phyloP scores from a whole-genome alignment of 257 asterid species.

The Avicennia marina region DNA sequence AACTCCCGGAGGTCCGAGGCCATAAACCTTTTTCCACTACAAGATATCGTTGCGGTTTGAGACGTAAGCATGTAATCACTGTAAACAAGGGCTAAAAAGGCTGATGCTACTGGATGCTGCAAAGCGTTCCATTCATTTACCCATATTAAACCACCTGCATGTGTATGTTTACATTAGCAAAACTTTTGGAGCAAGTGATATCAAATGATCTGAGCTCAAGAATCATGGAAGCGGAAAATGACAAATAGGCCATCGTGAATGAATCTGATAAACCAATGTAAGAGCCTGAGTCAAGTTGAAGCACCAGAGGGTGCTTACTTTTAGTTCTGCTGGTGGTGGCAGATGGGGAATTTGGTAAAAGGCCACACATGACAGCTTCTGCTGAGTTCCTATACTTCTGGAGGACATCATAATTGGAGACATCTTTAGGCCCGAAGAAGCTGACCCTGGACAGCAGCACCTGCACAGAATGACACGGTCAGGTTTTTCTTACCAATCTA shows the following conservation, averaged over 20 bases:
- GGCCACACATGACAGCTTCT: constrained; percentile 96
- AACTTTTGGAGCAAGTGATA: too few species aligned
- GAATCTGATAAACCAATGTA: not conserved
- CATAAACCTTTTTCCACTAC: constrained; percentile 41
- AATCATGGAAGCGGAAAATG: too few species aligned
- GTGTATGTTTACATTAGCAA: constrained; percentile 17
- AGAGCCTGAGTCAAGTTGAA: not conserved
- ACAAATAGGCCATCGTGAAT: not conserved
- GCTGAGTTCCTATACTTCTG: constrained; percentile 69
- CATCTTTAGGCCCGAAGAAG: constrained; percentile 65
- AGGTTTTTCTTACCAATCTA: not conserved
- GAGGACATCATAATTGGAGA: constrained; percentile 50
- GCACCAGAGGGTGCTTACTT: constrained; percentile 34
- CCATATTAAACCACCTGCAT: constrained; percentile 83
- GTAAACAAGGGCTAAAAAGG: constrained; percentile 68
- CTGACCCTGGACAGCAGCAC: constrained; percentile 80
- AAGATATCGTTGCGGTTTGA: constrained; percentile 43
- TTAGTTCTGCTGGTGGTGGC: constrained; percentile 81
- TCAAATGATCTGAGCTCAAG: too few species aligned
- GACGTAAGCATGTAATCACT: constrained; percentile 84
- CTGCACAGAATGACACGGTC: constrained; percentile 29
- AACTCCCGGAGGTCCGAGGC: constrained; percentile 61
- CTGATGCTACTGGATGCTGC: constrained; percentile 84
- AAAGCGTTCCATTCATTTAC: constrained; percentile 80
- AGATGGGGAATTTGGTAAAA: constrained; percentile 84